A percentile compares a stretch with the other conserved stretches of the same genome.
Evolutionary conservation across 2,329 filamentous ascomycete species (phyloP).

Genomic region (Epichloe baconii): DNA sequence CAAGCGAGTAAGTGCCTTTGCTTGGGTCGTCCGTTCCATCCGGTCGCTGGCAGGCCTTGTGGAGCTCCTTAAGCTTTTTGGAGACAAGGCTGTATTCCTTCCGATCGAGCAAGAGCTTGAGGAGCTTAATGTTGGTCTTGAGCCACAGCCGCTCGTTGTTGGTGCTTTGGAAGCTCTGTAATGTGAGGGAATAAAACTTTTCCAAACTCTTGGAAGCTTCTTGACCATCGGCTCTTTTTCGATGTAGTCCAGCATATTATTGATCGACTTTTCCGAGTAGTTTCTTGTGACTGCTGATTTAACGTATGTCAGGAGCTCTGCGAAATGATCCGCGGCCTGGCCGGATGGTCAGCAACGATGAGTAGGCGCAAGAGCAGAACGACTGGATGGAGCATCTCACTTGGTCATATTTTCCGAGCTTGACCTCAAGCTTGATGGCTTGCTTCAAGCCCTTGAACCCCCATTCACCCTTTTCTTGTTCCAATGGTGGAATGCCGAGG

Average conservation of each 20-base stretch:
- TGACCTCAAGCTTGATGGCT: slow-evolving; percentile 94
- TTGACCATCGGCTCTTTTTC: slow-evolving; percentile 64
- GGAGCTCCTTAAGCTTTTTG: slow-evolving; percentile 77
- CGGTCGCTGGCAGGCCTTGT: slow-evolving; percentile 73
- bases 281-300: slow-evolving; percentile 94
- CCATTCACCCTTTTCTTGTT: slow-evolving; percentile 93
- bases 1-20: slow-evolving; percentile 91
- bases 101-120: slow-evolving; percentile 78
- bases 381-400: slow-evolving; percentile 27
- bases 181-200: slow-evolving; percentile 84
- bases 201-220: slow-evolving; percentile 73
- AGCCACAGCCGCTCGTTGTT: slow-evolving; percentile 97
- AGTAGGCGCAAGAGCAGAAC: too few species aligned
- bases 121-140: slow-evolving; percentile 96
- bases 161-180: slow-evolving; percentile 89
- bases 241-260: slow-evolving; percentile 97
- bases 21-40: slow-evolving; percentile 84
- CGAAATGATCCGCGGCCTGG: slow-evolving; percentile 83
- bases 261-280: slow-evolving; percentile 98
- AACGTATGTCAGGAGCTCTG: slow-evolving; percentile 91
- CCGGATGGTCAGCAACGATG: slow-evolving; percentile 12
- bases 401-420: slow-evolving; percentile 75
- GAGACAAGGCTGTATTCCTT: slow-evolving; percentile 73
- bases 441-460: slow-evolving; percentile 98
- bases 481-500: slow-evolving; percentile 69